A percentile compares a stretch with the other conserved stretches of the same genome.
These are phyloP conservation scores for Pseudozyma sp. DNA, from an alignment of 1,284 basidiomycete genomes.

Conservation along the genomic window DNA sequence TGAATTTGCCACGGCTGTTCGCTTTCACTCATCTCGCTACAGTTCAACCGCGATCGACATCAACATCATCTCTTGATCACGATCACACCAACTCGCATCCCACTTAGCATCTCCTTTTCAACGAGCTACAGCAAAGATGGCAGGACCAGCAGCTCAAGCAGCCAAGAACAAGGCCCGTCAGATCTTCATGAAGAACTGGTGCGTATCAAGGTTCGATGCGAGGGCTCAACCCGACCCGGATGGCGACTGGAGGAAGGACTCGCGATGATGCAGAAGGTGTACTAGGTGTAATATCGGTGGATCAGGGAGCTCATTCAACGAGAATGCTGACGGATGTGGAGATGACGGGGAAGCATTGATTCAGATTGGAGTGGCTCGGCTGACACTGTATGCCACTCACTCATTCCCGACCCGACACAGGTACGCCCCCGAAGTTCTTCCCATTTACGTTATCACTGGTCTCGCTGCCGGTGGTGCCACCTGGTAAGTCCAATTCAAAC, in stretches of 20 bases:
- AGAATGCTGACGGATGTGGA: no score
- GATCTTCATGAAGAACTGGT: constrained; percentile 63
- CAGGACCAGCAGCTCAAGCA: constrained; percentile 46
- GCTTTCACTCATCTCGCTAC: no score
- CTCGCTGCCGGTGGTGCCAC: constrained; percentile 59
- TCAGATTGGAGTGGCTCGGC: not conserved
- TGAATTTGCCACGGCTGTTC: not conserved
- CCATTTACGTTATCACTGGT: constrained; percentile 63
- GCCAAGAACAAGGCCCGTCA: constrained; percentile 57
- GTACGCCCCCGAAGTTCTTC: constrained; percentile 58
- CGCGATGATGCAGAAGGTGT: not conserved
- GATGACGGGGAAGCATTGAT: not conserved
- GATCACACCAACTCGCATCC: constrained; percentile 5
- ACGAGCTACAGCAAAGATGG: constrained; percentile 27
- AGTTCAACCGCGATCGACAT: not conserved
- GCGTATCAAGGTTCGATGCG: constrained; percentile 12
- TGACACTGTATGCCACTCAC: not conserved
- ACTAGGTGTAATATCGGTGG: no score
- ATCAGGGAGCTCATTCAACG: no score
- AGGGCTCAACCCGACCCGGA: no score
- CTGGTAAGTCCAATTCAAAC: constrained; percentile 47
- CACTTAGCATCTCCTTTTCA: not conserved
- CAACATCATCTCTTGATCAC: not conserved
- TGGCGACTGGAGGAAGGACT: not conserved
- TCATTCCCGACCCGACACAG: constrained; percentile 8